Conservation (phyloP, 176 grass and related monocot species). For the Ensete glaucum region DNA sequence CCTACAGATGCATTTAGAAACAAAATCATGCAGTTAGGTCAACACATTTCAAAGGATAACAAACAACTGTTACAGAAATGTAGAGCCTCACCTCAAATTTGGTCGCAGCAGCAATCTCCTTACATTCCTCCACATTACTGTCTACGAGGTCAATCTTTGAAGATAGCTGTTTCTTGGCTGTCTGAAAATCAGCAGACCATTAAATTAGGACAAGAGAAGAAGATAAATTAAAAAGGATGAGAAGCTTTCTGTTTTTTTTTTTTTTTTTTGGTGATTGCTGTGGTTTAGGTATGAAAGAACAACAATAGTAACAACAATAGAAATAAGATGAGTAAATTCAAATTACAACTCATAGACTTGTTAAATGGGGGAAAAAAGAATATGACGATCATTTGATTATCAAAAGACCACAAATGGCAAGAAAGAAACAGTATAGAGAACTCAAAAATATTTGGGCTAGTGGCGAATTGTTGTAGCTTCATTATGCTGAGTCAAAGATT, state of each 20-base stretch:
- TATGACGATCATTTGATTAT: too few relatives aligned
- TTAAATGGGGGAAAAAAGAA: not conserved
- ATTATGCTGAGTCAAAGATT: too few relatives aligned
- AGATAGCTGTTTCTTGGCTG: constrained; percentile 59
- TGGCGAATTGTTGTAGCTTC: too few relatives aligned
- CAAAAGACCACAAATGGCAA: too few relatives aligned
- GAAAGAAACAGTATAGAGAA: too few relatives aligned
- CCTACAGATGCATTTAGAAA: constrained; percentile 33
- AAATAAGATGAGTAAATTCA: not conserved
- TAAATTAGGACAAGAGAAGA: not conserved
- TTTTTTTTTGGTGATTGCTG: too few relatives aligned
- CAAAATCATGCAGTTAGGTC: not conserved
- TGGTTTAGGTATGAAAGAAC: not conserved
- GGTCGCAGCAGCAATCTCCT: constrained; percentile 58
- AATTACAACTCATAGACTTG: not conserved
- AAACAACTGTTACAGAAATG: not conserved
- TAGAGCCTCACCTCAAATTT: constrained; percentile 39
- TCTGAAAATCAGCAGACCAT: constrained; percentile 32
- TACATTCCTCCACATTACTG: constrained; percentile 71
- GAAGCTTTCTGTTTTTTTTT: not conserved
- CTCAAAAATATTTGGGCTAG: too few relatives aligned
- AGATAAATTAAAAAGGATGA: not conserved
- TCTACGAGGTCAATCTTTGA: constrained; percentile 80
- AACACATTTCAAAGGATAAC: constrained; percentile 4
- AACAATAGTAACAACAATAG: not conserved